Evolutionary conservation across 352 stramenopile genomes (phyloP), one percentile per base, ranked within the genome.

Genomic region (Elongisporangium prolatum): DNA sequence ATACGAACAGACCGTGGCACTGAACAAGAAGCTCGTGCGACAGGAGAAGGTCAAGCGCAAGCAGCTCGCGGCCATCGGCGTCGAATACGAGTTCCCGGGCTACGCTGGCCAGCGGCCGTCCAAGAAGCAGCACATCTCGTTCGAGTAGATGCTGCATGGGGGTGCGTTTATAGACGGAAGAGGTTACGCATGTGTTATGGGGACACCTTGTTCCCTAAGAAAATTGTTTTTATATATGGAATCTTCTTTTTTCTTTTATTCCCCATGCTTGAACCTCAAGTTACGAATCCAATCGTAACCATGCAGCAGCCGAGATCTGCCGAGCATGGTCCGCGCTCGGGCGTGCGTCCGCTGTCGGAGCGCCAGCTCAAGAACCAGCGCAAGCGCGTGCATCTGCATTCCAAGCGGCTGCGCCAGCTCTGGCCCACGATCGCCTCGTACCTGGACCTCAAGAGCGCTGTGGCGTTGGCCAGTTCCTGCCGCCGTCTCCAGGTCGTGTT

Each of bases 51-150:
- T 78, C 54, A 95, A 95, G 69, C 83, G 88, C 52, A 75, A 89
- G 52, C 79, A 75, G 60, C 72, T 95, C 38, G 62, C 79, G 57
- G 81, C 81, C 21, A 64, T 91, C 13, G 88, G 88, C 52, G 93
- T 96, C 52, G 77, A 95, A 52, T 96, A 96, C 72, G 79, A 90
- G 3, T 94, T 93, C 58, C 75, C 75, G 4, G 85, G 85, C 52
- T 92, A 91, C 65, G 70, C 78, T 22, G 75, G 73, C 21, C 72
- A 87, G 57, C 65, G 79, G 57, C 78, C 82, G 11, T 71, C 72
- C 37, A 94, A 92, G 74, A 74, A 88, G 68, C 77, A 81, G 67
- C 81, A 93, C 69, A 83, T 93, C 59, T 63, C 71, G 55, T 93
- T 93, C 62, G 77, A 68, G 57, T 82, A 72, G 70, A 49, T 37